Percentiles rank a stretch among this genome's conserved stretches.
phyloP scores from a whole-genome alignment of 2,329 filamentous ascomycete genomes.

The Exserohilum turcica region DNA sequence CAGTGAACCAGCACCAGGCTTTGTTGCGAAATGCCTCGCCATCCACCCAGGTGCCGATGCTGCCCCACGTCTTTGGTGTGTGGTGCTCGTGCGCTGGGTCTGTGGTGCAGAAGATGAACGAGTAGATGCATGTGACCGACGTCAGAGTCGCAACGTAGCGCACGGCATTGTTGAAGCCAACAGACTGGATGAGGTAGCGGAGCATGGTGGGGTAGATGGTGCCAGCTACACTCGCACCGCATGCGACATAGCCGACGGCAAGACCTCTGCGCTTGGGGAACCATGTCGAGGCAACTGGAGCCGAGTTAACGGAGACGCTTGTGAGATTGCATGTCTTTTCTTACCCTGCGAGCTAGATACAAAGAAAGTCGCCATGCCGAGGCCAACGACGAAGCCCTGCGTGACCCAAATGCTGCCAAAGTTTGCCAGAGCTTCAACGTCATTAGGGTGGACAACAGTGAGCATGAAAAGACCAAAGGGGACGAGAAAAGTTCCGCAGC shows the following conservation, averaged over 20 bases:
- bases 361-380: conserved; percentile 61
- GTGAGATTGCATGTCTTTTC: conserved; percentile 4
- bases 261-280: conserved; percentile 55
- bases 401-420: conserved; percentile 54
- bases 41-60: conserved; percentile 52
- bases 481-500: conserved; percentile 50
- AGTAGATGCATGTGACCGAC: conserved; percentile 48
- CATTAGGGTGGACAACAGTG: conserved; percentile 49
- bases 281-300: conserved; percentile 56
- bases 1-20: conserved; percentile 53
- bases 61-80: conserved; percentile 48
- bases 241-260: conserved; percentile 57
- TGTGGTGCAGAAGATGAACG: conserved; percentile 51
- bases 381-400: conserved; percentile 54
- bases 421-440: conserved; percentile 42
- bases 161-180: conserved; percentile 55
- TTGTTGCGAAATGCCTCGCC: conserved; percentile 51
- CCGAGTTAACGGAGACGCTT: background rate
- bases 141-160: conserved; percentile 52
- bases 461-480: conserved; percentile 54
- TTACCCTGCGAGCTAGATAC: conserved; percentile 58
- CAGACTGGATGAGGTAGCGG: conserved; percentile 49
- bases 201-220: conserved; percentile 56
- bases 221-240: conserved; percentile 56
- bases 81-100: conserved; percentile 51